Conservation (phyloP, 331 rosid species). For the Pyrus hybrid region DNA sequence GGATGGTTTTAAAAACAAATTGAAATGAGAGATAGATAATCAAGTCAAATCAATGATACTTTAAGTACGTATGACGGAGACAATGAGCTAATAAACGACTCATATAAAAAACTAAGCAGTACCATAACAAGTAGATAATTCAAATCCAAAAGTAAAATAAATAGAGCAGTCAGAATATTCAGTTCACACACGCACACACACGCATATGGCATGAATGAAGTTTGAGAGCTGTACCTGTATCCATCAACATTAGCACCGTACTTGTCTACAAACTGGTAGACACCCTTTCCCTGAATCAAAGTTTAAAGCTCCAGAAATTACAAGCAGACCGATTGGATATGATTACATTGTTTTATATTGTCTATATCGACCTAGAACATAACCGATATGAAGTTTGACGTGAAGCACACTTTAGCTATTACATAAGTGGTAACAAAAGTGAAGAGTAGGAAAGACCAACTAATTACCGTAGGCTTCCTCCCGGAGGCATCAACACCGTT, state of each 20-base stretch:
- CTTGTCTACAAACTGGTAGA: constrained; percentile 92
- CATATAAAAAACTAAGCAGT: background rate
- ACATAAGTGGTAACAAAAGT: background rate
- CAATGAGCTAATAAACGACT: background rate
- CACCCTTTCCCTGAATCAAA: constrained; percentile 91
- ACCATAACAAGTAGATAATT: background rate
- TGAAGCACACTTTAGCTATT: background rate
- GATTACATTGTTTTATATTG: too few species aligned
- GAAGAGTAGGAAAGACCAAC: background rate
- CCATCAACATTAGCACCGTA: constrained; percentile 99
- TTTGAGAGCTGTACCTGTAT: constrained; percentile 55
- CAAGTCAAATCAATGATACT: background rate
- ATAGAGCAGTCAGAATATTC: background rate
- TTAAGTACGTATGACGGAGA: background rate
- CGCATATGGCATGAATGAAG: background rate
- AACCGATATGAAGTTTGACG: background rate
- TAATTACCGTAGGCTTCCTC: constrained; percentile 57
- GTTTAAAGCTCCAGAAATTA: constrained; percentile 4
- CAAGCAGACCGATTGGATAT: background rate
- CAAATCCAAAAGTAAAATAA: background rate
- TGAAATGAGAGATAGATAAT: background rate
- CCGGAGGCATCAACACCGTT: constrained; percentile 78
- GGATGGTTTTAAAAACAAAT: background rate
- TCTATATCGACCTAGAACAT: background rate
- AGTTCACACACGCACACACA: too few species aligned